A percentile compares a stretch with the other conserved stretches of the same genome.
Evolutionary conservation across 768 basidiomycete species (phyloP).

Genomic region (Serendipita sp.): DNA sequence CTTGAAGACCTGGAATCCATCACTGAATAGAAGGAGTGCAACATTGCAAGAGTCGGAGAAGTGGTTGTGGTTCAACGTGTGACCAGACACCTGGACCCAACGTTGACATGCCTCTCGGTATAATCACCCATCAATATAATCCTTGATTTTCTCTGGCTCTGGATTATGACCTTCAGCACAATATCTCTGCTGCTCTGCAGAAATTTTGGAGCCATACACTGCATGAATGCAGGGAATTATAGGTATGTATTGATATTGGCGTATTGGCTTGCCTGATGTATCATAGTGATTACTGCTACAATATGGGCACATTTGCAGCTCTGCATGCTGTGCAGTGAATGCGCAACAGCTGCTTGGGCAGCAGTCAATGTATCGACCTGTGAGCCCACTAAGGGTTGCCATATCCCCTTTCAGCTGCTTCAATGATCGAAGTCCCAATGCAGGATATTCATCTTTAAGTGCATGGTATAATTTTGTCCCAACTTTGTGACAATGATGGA

Average conservation of each 20-base stretch:
- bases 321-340: constrained; percentile 22
- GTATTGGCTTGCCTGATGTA: constrained; percentile 15
- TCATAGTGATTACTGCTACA: constrained; percentile 21
- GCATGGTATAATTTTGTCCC: neutral
- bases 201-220: constrained; percentile 14
- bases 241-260: constrained; percentile 25
- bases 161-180: constrained; percentile 16
- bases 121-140: constrained; percentile 24
- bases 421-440: neutral
- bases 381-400: constrained; percentile 14
- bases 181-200: constrained; percentile 16
- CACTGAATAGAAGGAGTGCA: constrained; percentile 27
- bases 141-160: constrained; percentile 16
- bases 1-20: constrained; percentile 30
- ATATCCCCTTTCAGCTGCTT: neutral
- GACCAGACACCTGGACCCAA: constrained; percentile 19
- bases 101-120: constrained; percentile 19
- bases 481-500: neutral
- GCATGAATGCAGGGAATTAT: constrained; percentile 24
- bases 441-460: neutral
- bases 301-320: constrained; percentile 21
- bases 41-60: constrained; percentile 28
- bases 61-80: constrained; percentile 16
- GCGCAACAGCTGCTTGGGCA: constrained; percentile 29
- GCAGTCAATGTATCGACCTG: constrained; percentile 25